A percentile compares a stretch with the other conserved stretches of the same genome.
phyloP scores from a whole-genome alignment of 805 yeast genomes.

The Wickerhamomyces silvicola region DNA sequence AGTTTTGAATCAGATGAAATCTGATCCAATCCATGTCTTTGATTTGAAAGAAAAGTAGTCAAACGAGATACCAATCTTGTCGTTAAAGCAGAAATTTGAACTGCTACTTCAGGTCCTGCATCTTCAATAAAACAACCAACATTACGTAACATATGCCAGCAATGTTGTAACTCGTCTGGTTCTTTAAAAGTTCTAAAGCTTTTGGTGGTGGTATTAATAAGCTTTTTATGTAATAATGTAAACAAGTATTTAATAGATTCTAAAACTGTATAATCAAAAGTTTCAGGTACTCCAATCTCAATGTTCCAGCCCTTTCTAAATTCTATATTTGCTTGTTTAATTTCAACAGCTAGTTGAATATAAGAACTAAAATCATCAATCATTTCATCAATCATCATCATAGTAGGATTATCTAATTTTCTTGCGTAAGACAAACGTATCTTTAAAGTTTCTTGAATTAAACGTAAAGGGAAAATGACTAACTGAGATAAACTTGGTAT shows the following conservation, averaged over 20 bases:
- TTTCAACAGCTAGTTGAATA: constrained; percentile 65
- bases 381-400: constrained; percentile 95
- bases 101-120: constrained; percentile 76
- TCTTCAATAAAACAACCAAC: constrained; percentile 75
- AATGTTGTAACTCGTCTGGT: constrained; percentile 80
- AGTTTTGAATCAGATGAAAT: constrained; percentile 16
- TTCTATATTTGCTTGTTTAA: constrained; percentile 59
- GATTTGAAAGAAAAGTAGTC: constrained; percentile 63
- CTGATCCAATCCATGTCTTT: constrained; percentile 55
- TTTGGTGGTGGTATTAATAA: constrained; percentile 66
- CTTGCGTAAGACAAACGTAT: constrained; percentile 72
- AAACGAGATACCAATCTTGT: constrained; percentile 63
- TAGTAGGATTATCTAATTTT: constrained; percentile 75
- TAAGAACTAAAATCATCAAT: constrained; percentile 78
- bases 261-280: constrained; percentile 60
- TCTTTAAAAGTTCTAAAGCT: constrained; percentile 82
- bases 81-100: constrained; percentile 61
- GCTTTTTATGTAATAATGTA: constrained; percentile 64
- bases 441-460: constrained; percentile 72
- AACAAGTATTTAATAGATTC: constrained; percentile 71
- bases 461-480: constrained; percentile 68
- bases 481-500: constrained; percentile 58
- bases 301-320: constrained; percentile 66
- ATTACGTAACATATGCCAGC: constrained; percentile 72
- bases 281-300: constrained; percentile 54